Evolutionary conservation across 345 rosid species (phyloP), one percentile per base, ranked within the genome.

Genomic region (Arabidopsis arenosa): DNA sequence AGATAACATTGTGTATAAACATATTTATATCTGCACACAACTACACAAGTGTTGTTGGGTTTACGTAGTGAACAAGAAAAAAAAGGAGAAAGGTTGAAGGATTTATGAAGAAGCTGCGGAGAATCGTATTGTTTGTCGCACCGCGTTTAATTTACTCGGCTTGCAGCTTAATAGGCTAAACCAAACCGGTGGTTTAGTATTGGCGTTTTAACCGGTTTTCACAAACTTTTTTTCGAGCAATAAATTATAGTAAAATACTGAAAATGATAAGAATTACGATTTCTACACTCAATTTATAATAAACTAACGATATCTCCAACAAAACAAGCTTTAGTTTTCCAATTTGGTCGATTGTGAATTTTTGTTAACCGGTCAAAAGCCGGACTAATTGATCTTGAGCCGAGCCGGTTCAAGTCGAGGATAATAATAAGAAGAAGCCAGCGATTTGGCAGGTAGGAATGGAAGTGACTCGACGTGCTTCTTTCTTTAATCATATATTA

Each of bases 41-140:
- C 21, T 52, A 30, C 1, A 28, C 52, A 39, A 49, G 70, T 62
- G 79, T 67, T 51, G 55, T 59, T 60, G 63, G 47, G 64, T 60
- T 68, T 68, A 61, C 70, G 70, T 75, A 75, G 55, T 67, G 68
- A 53, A 60, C 73, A 75, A 75, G 79, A 18, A 60, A 75, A 51
- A 60, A 52, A 45, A 5, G 40, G 75, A 60, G 30, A 52, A 39
- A 45, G 4, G 73, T 73, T 55, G 7, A 73, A 40, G 12, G 48
- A 28, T 53, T 15, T 11, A 56, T 10, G 48, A 9, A 43, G 65
- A 33, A 28, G 79, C 28, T 40, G 68, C 79, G 79, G 63, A 68
- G 69, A 75, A 23, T 60, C 47, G 55, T 54, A 37, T 32, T 33
- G 17, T 68, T 23, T 68, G 79, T 67, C 73, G 54, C 67, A 58